Conservation (phyloP, 208 protist genomes). For the Crithidia brevicula region DNA sequence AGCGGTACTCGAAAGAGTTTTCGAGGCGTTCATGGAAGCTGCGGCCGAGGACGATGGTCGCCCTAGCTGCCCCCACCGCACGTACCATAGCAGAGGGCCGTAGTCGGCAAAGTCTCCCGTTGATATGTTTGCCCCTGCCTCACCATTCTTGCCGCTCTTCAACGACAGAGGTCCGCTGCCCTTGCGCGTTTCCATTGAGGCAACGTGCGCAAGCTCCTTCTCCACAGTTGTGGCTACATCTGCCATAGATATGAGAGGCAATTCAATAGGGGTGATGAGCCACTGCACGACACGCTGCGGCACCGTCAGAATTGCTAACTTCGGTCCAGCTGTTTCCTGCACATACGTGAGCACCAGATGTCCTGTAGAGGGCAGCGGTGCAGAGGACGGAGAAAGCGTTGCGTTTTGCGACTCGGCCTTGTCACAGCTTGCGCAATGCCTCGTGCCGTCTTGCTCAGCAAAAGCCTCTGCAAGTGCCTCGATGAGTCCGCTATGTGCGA, state of each 20-base stretch:
- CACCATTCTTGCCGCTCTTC: no score
- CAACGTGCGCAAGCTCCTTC: neutral
- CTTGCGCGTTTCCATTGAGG: neutral
- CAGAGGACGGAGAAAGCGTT: no score
- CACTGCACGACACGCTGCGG: conserved; percentile 9
- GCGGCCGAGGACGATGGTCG: neutral
- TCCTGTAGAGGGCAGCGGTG: neutral
- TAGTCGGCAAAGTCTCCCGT: neutral
- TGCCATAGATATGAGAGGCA: conserved; percentile 2
- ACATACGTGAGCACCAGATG: conserved; percentile 1
- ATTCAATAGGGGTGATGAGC: conserved; percentile 16
- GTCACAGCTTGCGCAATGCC: no score
- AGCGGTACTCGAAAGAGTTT: no score
- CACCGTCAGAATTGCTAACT: conserved; percentile 22
- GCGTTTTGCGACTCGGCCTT: no score
- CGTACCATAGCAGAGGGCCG: conserved; percentile 2
- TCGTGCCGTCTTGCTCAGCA: neutral
- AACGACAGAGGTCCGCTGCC: neutral
- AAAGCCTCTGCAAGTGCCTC: conserved; percentile 24
- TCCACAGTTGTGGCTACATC: neutral
- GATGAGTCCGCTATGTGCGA: conserved; percentile 34
- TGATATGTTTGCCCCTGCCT: no score
- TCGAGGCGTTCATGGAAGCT: neutral
- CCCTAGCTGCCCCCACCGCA: neutral
- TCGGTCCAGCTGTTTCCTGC: neutral